Evolutionary conservation across 169 alveolate species (phyloP).

Genomic region (Cryptosporidium baileyi): DNA sequence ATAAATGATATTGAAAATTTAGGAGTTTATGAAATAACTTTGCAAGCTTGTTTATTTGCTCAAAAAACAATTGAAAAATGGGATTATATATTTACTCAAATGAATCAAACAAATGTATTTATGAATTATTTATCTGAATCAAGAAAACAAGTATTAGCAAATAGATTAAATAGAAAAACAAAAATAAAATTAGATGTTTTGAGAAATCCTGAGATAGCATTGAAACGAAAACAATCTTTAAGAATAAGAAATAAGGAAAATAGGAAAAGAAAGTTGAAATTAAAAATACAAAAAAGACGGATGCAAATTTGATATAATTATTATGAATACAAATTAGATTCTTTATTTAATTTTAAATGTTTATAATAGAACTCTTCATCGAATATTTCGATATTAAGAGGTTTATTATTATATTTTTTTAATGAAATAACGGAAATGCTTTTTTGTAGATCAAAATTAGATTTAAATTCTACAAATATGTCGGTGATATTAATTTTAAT

Average conservation of each 20-base stretch:
- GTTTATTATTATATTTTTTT: not conserved
- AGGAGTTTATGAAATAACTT: not conserved
- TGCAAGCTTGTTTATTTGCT: not conserved
- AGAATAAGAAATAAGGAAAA: not conserved
- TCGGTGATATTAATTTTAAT: slow-evolving; percentile 24
- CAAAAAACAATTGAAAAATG: slow-evolving; percentile 49
- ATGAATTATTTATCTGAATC: slow-evolving; percentile 17
- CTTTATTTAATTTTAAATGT: not conserved
- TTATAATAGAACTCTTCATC: slow-evolving; percentile 14
- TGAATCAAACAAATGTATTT: not conserved
- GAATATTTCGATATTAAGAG: not conserved
- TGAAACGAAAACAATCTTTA: slow-evolving; percentile 8
- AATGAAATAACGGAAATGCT: not conserved
- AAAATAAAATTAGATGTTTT: not conserved
- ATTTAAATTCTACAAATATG: slow-evolving; percentile 29
- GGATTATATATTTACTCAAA: slow-evolving; percentile 21
- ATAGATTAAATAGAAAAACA: slow-evolving; percentile 40
- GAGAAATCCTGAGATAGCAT: slow-evolving; percentile 31
- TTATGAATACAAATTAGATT: not conserved
- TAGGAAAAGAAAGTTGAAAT: not conserved
- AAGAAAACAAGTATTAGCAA: slow-evolving; percentile 1
- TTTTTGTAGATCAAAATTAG: slow-evolving; percentile 9
- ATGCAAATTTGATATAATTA: not conserved
- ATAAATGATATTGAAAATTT: not conserved
- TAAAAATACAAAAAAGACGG: not conserved